Evolutionary conservation across 2,329 filamentous ascomycete genomes (phyloP).

Genomic region (Pyricularia pennisetigena): DNA sequence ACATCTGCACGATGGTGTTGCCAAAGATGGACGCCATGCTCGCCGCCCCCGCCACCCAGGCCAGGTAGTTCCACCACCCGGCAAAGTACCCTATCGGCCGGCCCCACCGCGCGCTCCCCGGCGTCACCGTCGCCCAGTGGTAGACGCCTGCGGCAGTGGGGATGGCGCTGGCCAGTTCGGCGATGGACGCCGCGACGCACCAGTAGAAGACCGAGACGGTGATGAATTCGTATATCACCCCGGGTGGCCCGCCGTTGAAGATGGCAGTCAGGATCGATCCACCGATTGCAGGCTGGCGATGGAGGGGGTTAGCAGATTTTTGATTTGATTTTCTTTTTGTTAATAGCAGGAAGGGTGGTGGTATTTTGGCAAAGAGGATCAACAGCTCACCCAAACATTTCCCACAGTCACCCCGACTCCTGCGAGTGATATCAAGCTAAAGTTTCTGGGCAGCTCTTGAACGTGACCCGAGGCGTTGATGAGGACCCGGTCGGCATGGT

Average conservation of each 20-base stretch:
- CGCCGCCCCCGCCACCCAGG: constrained; percentile 27
- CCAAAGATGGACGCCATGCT: constrained; percentile 30
- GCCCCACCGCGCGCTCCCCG: constrained; percentile 36
- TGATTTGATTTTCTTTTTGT: too few species aligned
- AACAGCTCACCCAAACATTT: constrained; percentile 25
- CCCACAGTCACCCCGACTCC: constrained; percentile 30
- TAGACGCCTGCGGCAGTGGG: constrained; percentile 53
- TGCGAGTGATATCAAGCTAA: constrained; percentile 29
- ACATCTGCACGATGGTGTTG: constrained; percentile 32
- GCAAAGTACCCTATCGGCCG: constrained; percentile 36
- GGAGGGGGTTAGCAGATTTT: too few species aligned
- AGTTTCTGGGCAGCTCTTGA: constrained; percentile 12
- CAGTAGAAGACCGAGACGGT: constrained; percentile 42
- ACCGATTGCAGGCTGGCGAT: constrained; percentile 23
- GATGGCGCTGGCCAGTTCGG: constrained; percentile 50
- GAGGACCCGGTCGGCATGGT: not conserved
- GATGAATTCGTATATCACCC: constrained; percentile 46
- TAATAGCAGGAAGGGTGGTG: not conserved
- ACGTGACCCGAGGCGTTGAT: constrained; percentile 2
- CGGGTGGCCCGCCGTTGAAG: constrained; percentile 51
- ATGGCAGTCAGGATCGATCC: constrained; percentile 38
- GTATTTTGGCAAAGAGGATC: not conserved
- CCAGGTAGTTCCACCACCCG: constrained; percentile 35
- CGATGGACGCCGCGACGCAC: constrained; percentile 46
- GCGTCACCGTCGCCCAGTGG: constrained; percentile 47